Evolutionary conservation across 352 stramenopile genomes (phyloP), one percentile per base, ranked within the genome.

Genomic region (Pythium sukuiense): DNA sequence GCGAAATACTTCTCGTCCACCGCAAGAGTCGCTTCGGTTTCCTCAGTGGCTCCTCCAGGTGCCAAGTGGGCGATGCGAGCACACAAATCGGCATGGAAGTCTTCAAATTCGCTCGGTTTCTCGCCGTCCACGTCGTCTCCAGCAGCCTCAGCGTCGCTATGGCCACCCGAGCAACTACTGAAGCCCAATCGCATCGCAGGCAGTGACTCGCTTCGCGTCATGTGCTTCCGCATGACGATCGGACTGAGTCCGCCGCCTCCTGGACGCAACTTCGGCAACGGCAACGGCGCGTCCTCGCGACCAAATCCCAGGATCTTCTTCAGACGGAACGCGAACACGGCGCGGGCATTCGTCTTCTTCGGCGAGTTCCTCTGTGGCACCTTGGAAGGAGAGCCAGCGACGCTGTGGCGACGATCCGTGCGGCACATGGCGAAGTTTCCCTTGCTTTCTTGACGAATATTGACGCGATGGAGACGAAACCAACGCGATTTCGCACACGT

Each of bases 271-370:
- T 24, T 37, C 48, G 48, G 48, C 27, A 33, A 37, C 48, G 48
- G 29, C 27, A 46, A 45, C 4, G 26, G 39, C 39, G 43, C 32
- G 35, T 30, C 50, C 6, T n/a, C 3, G 18, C 53, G 53, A 9
- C 27, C 30, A 6, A 58, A 29, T 13, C 32, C 3, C 18, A 69
- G 16, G 13, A 55, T 50, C 24, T 46, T 45, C 35, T 69, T 69
- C 43, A 69, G 5, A 27, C 27, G 37, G 55, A 69, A 63, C 33
- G 9, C 27, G 50, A 59, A 24, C 54, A 24, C 20, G 13, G 53
- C 32, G 24, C 53, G 53, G 11, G 53, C 53, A 59, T 59, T 32
- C 30, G 18, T n/a, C 48, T 68, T 68, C 54, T 62, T 68, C 1
- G 54, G 54, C 18, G 61, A 61, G 16, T 39, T 37, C 20, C 43